phyloP scores from a whole-genome alignment of 495 filamentous ascomycete genomes.

The Oleoguttula mirabilis region DNA sequence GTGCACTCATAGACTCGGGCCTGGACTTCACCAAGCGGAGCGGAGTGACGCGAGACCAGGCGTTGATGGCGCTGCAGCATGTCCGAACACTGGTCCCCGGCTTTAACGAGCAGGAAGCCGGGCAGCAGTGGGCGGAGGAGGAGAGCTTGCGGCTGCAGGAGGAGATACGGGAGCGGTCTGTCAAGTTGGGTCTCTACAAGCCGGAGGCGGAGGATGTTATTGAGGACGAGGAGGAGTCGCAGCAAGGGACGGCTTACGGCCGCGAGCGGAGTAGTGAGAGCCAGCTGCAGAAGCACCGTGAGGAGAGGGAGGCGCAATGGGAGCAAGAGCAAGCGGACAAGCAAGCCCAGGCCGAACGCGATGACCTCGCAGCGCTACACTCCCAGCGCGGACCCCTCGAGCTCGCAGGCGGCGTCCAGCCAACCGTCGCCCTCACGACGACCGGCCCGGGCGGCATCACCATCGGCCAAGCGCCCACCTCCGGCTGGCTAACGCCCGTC shows the following conservation, averaged over 20 bases:
- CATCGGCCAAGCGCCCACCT: background rate
- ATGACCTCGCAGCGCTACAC: constrained; percentile 1
- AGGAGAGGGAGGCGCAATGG: constrained; percentile 19
- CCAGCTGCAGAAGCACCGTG: constrained; percentile 36
- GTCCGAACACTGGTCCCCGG: constrained; percentile 51
- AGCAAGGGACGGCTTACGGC: constrained; percentile 15
- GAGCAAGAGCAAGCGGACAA: constrained; percentile 10
- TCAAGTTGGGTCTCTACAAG: constrained; percentile 40
- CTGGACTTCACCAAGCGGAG: constrained; percentile 27
- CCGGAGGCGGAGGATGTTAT: constrained; percentile 26
- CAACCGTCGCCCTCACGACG: constrained; percentile 1
- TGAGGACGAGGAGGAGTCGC: constrained; percentile 1
- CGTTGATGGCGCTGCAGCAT: constrained; percentile 48
- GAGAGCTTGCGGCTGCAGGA: constrained; percentile 33
- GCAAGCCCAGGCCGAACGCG: constrained; percentile 3
- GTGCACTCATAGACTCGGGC: constrained; percentile 51
- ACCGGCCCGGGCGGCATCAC: constrained; percentile 3
- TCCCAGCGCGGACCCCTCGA: constrained; percentile 14
- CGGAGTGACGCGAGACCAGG: constrained; percentile 19
- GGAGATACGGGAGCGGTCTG: constrained; percentile 35
- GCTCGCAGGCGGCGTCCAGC: constrained; percentile 16
- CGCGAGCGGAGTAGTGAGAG: constrained; percentile 23
- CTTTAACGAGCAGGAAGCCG: constrained; percentile 61
- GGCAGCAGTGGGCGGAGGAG: constrained; percentile 48
- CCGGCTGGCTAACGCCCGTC: constrained; percentile 7